Percentiles rank a stretch among this genome's conserved stretches.
These are phyloP conservation scores for Quercus phellos DNA, from an alignment of 331 rosid genomes.

Conservation along the genomic window DNA sequence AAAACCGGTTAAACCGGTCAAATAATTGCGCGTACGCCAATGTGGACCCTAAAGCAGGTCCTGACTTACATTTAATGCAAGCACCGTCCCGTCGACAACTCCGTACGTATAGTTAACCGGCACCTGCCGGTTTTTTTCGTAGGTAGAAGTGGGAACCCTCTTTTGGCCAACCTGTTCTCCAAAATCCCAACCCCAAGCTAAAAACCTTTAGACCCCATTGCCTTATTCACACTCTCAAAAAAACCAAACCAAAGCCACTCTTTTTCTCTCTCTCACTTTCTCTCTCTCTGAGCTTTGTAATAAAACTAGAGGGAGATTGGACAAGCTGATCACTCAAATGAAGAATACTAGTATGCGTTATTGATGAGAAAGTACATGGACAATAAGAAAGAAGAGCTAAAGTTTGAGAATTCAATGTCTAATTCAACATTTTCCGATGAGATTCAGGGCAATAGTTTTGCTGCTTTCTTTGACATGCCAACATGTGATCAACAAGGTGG, in stretches of 20 bases:
- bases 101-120: conserved; percentile 44
- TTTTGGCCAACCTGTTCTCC: conserved; percentile 68
- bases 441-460: conserved; percentile 29
- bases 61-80: conserved; percentile 34
- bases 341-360: conserved; percentile 41
- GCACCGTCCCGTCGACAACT: conserved; percentile 37
- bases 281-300: background rate
- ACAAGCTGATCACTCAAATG: conserved; percentile 22
- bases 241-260: background rate
- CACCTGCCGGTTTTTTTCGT: conserved; percentile 45
- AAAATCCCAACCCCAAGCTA: conserved; percentile 36
- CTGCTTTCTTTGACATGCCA: conserved; percentile 42
- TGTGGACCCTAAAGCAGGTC: conserved; percentile 32
- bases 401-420: conserved; percentile 32
- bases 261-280: background rate
- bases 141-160: conserved; percentile 85
- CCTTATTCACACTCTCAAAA: conserved; percentile 36
- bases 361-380: conserved; percentile 43
- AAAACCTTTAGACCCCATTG: too few species aligned
- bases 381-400: conserved; percentile 37
- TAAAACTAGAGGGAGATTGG: conserved; percentile 22
- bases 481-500: conserved; percentile 17
- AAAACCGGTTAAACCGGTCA: conserved; percentile 62
- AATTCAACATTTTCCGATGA: conserved; percentile 51
- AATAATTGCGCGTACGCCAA: conserved; percentile 44